Conservation (phyloP, 495 filamentous ascomycete species). For the Filosporella fistucella region DNA sequence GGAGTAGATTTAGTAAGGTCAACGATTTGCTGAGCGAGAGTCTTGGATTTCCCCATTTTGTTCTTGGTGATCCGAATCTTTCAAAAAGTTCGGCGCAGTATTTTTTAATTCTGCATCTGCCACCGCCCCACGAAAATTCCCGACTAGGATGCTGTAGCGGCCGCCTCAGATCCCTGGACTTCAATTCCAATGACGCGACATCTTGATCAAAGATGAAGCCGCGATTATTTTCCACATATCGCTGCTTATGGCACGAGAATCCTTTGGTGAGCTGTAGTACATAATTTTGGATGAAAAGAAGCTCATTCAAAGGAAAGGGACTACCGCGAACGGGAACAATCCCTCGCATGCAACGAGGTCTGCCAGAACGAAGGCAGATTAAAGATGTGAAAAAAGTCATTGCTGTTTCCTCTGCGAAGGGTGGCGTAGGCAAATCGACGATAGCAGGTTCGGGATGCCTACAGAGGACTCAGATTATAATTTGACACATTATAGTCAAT, state of each 20-base stretch:
- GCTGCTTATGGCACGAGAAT: constrained; percentile 78
- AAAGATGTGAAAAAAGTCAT: constrained; percentile 80
- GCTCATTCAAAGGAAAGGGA: constrained; percentile 49
- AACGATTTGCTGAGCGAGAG: constrained; percentile 58
- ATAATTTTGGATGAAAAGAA: not conserved
- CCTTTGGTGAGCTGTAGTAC: constrained; percentile 58
- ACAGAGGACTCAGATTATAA: constrained; percentile 2
- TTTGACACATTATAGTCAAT: constrained; percentile 63
- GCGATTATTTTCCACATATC: constrained; percentile 61
- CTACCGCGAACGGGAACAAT: constrained; percentile 76
- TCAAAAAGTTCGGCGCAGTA: constrained; percentile 11
- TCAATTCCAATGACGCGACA: not conserved
- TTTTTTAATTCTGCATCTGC: constrained; percentile 7
- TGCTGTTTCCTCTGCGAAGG: constrained; percentile 92
- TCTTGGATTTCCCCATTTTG: constrained; percentile 31
- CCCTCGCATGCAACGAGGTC: constrained; percentile 76
- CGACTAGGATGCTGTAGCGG: constrained; percentile 15
- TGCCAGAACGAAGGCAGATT: constrained; percentile 77
- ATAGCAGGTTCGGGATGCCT: constrained; percentile 57
- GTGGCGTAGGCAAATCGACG: constrained; percentile 94
- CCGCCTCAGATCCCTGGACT: not conserved
- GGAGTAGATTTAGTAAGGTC: constrained; percentile 59
- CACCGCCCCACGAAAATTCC: constrained; percentile 5
- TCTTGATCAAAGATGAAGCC: constrained; percentile 38
- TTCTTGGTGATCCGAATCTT: no score